Evolutionary conservation across 371 early-diverging fungal species (phyloP).

Genomic region (Rhizopus sp.): DNA sequence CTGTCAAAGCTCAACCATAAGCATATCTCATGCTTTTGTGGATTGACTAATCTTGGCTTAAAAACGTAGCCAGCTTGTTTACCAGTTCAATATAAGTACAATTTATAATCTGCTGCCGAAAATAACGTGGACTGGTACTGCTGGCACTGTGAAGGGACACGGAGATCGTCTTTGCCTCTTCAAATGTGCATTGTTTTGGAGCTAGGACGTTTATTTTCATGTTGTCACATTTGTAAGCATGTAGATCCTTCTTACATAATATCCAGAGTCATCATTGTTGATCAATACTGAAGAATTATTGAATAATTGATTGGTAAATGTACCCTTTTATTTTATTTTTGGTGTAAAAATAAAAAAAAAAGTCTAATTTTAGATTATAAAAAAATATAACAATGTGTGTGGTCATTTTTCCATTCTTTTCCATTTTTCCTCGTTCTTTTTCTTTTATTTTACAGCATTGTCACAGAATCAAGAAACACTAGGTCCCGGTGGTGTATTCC

Average conservation of each 20-base stretch:
- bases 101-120: constrained; percentile 7
- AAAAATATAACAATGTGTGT: too few relatives aligned
- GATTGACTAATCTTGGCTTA: constrained; percentile 10
- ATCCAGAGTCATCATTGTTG: constrained; percentile 11
- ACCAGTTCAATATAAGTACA: constrained; percentile 9
- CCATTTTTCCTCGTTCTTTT: neutral
- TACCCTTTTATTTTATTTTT: too few relatives aligned
- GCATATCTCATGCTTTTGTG: constrained; percentile 6
- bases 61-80: constrained; percentile 6
- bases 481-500: constrained; percentile 48
- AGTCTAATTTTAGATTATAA: too few relatives aligned
- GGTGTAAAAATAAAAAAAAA: too few relatives aligned
- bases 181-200: constrained; percentile 9
- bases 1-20: constrained; percentile 10
- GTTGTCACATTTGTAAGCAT: constrained; percentile 15
- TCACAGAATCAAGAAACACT: constrained; percentile 24
- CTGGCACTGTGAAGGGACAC: constrained; percentile 14
- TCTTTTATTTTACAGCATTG: constrained; percentile 11
- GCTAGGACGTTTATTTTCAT: constrained; percentile 14
- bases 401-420: too few relatives aligned
- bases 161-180: constrained; percentile 5
- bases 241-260: constrained; percentile 16
- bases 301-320: too few relatives aligned
- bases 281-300: constrained; percentile 15
- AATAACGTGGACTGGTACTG: constrained; percentile 9